These are phyloP conservation scores for Babesia bovis DNA, from an alignment of 169 alveolate genomes.

Conservation along the genomic window DNA sequence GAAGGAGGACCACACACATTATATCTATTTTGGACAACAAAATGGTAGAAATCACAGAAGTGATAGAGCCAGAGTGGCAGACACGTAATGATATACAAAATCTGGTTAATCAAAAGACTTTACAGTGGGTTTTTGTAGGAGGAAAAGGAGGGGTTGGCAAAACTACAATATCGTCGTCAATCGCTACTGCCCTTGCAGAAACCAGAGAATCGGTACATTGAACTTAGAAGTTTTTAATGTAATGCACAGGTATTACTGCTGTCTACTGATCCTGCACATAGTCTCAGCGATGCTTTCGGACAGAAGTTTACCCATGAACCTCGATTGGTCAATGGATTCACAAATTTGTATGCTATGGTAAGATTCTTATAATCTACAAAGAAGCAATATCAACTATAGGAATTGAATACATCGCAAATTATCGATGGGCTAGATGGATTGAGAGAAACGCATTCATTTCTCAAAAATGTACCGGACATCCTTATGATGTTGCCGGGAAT, in stretches of 20 bases:
- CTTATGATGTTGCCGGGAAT: conserved; percentile 96
- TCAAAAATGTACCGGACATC: conserved; percentile 86
- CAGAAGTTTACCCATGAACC: conserved; percentile 93
- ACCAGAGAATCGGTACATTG: conserved; percentile 88
- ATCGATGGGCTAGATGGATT: conserved; percentile 77
- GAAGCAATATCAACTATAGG: conserved; percentile 66
- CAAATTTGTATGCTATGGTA: conserved; percentile 92
- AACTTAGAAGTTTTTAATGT: neutral
- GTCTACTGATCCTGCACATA: conserved; percentile 99
- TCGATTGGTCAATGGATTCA: conserved; percentile 90
- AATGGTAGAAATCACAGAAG: conserved; percentile 18
- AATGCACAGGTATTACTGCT: conserved; percentile 89
- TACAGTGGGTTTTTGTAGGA: conserved; percentile 98
- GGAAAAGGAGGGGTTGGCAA: conserved; percentile 99
- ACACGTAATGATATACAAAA: conserved; percentile 55
- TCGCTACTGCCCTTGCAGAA: conserved; percentile 91
- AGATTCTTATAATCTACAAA: neutral
- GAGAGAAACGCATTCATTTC: conserved; percentile 67
- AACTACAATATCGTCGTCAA: conserved; percentile 96
- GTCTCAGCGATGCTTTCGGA: conserved; percentile 96
- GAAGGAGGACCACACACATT: neutral
- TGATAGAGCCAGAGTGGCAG: neutral
- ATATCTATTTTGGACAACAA: neutral
- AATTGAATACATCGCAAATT: conserved; percentile 86
- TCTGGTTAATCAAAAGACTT: conserved; percentile 67